Evolutionary conservation across 2,329 filamentous ascomycete species (phyloP).

Genomic region (Aspergillus costaricaensis): DNA sequence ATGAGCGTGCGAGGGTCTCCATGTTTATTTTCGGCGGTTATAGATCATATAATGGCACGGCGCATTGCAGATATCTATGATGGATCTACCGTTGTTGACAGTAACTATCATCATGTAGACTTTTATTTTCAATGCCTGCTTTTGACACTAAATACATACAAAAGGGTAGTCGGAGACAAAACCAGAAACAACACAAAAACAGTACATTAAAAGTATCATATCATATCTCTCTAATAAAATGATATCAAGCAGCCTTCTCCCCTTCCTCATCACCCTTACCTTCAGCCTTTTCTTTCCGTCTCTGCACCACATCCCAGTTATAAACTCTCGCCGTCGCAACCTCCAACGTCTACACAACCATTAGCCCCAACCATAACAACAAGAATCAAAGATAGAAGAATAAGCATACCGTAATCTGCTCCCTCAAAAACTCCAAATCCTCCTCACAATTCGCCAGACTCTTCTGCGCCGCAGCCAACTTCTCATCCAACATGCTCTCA

Average conservation of each 20-base stretch:
- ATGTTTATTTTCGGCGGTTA: neutral
- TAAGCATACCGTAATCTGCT: slow-evolving; percentile 83
- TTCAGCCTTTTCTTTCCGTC: slow-evolving; percentile 79
- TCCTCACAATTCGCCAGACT: slow-evolving; percentile 90
- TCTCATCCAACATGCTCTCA: slow-evolving; percentile 72
- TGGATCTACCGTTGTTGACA: too few relatives aligned
- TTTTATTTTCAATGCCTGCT: neutral
- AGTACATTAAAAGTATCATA: too few relatives aligned
- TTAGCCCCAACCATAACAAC: too few relatives aligned
- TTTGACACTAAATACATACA: slow-evolving; percentile 5
- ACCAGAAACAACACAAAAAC: neutral
- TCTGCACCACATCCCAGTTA: slow-evolving; percentile 97
- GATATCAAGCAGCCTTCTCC: slow-evolving; percentile 33
- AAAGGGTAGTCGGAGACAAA: slow-evolving; percentile 1
- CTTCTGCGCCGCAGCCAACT: slow-evolving; percentile 75
- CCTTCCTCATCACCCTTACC: slow-evolving; percentile 50
- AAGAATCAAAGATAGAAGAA: too few relatives aligned
- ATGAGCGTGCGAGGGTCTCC: neutral
- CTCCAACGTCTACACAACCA: slow-evolving; percentile 75
- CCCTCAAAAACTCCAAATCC: slow-evolving; percentile 90
- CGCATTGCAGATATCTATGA: neutral
- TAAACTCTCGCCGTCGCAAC: slow-evolving; percentile 97
- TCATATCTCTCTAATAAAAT: neutral
- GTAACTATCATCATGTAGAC: neutral
- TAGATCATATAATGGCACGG: slow-evolving; percentile 13